Base-by-base conservation (phyloP, 2,329 filamentous ascomycete genomes). In the Hymenoscyphus albidus region DNA sequence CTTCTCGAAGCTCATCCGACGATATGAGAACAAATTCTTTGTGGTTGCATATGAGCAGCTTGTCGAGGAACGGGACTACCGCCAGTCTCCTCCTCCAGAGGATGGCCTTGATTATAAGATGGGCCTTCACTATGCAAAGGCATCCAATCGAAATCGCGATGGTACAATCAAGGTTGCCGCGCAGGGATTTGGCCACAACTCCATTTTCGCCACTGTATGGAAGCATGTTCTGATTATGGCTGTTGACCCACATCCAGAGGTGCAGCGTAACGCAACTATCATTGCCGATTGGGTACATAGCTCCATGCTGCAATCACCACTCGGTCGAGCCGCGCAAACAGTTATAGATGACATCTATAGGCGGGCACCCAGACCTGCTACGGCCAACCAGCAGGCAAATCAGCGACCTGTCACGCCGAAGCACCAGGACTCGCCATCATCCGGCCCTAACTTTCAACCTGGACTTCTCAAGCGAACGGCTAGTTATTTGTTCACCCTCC, bases 21-120 rank as follows among this genome's bases (percentile, higher is more conserved):
- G 94, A 51, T 97, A 97, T 75, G 90, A 96, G 78, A 92, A 88
- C 75, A 96, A 96, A 70, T 96, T 99, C 72, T 77, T 97, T 54
- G 93, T 98, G 38, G 89, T 91, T 1, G 93, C 94, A 5, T 98
- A 90, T 76, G 95, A 99, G 75, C 92, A 97, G 68, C 81, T 98
- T 51, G 80, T 89, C 31, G 92, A 97, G 73, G 94, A 98, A 75
- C 88, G 87, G 73, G 87, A 91, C 64, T 88, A 89, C 65, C 78
- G 89, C 10, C 74, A 83, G 31, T 82, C 81, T 70, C 82, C 85
- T 16, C 83, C 83, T 0, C 77, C 78, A 58, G 81, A 86, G 62
- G 82, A 87, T 65, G 83, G 81, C 12, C 79, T 83, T 70, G 82
- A 85, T 69, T 79, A 85, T 74, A 87, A 84, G 72, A 85, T 85